Evolutionary conservation across 2,329 filamentous ascomycete species (phyloP).

Genomic region (Byssoonygena ceratinophila): DNA sequence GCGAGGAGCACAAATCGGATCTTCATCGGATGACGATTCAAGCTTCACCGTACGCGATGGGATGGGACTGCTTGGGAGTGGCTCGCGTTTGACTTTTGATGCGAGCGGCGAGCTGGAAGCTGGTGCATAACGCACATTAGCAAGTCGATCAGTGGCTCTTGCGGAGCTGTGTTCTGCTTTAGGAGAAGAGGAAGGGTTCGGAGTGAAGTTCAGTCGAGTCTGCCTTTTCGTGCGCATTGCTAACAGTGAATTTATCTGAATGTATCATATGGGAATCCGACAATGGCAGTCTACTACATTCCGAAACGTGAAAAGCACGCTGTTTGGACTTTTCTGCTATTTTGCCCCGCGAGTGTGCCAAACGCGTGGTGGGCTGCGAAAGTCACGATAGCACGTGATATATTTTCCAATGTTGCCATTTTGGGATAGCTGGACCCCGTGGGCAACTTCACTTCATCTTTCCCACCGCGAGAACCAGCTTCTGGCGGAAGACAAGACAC

Average conservation of each 20-base stretch:
- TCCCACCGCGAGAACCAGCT: too few species aligned
- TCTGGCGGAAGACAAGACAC: too few species aligned
- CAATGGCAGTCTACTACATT: too few species aligned
- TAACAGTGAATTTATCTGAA: neutral
- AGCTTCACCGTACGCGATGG: neutral
- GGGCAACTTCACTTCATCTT: neutral
- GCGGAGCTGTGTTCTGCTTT: constrained; percentile 11
- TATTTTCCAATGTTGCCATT: neutral
- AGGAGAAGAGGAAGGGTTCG: constrained; percentile 23
- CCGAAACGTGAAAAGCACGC: too few species aligned
- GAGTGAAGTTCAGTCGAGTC: constrained; percentile 36
- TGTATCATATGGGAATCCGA: too few species aligned
- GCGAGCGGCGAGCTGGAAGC: constrained; percentile 1
- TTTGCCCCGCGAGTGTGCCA: neutral
- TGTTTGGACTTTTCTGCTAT: too few species aligned
- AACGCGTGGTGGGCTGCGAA: neutral
- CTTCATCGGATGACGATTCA: constrained; percentile 3
- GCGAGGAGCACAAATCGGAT: neutral
- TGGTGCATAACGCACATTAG: constrained; percentile 4
- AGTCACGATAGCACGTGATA: constrained; percentile 4
- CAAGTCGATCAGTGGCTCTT: constrained; percentile 12
- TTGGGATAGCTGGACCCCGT: neutral
- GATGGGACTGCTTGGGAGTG: neutral
- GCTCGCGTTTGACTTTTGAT: neutral
- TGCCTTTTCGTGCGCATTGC: constrained; percentile 22